Evolutionary conservation across 2,329 filamentous ascomycete species (phyloP).

Genomic region (Dryadomyces quercus-mongolicae): DNA sequence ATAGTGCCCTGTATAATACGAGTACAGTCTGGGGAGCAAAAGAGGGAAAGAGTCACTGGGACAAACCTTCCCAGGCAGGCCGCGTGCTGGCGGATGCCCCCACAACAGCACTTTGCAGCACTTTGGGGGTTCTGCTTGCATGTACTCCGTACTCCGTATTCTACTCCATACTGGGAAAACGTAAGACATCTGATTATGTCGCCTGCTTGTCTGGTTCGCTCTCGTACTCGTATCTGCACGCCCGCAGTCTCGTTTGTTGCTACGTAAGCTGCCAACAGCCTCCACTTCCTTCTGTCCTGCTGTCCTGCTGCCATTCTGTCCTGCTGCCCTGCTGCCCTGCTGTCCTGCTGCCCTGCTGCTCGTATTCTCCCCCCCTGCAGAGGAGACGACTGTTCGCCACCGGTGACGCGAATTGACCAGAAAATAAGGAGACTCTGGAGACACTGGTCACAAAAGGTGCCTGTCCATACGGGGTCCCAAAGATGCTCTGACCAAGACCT

Average conservation of each 20-base stretch:
- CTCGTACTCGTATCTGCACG: background rate
- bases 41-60: background rate
- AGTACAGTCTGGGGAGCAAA: background rate
- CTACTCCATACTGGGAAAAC: too few species aligned
- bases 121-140: too few species aligned
- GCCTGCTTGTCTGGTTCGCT: background rate
- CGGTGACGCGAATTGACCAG: background rate
- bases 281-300: too few species aligned
- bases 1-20: too few species aligned
- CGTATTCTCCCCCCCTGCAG: too few species aligned
- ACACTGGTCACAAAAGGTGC: background rate
- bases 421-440: background rate
- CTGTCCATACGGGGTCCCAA: background rate
- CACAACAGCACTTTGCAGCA: too few species aligned
- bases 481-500: background rate
- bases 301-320: too few species aligned
- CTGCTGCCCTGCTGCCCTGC: too few species aligned
- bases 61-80: background rate
- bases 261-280: background rate
- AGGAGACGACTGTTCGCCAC: background rate
- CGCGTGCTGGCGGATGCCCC: too few species aligned
- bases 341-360: too few species aligned
- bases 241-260: background rate
- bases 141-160: too few species aligned
- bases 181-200: background rate